phyloP scores from a whole-genome alignment of 176 grass and related monocot genomes.

The Hordeum vulgare region MorexV3_pseudomolecules_assembly NC_058524.1:440245772-440246271 shows the following conservation, averaged over 20 bases:
- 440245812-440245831: conserved; percentile 9
- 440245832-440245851: conserved; percentile 10
- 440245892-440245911: neutral
- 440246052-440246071: neutral
- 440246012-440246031: neutral
- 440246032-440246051: neutral
- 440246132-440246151: neutral
- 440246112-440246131: neutral
- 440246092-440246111: neutral
- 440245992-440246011: neutral
- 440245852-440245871: conserved; percentile 24
- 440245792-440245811: conserved; percentile 16
- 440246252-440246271: neutral
- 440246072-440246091: neutral
- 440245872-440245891: conserved; percentile 9
- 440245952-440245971: conserved; percentile 15
- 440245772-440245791: conserved; percentile 25
- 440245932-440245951: conserved; percentile 39
- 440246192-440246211: neutral
- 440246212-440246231: neutral
- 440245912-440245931: conserved; percentile 26
- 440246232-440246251: neutral
- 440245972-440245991: neutral
- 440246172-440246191: neutral
- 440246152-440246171: neutral